These are phyloP conservation scores for Apophysomyces elegans DNA, from an alignment of 371 early-diverging fungal species.

Conservation along the genomic window DNA sequence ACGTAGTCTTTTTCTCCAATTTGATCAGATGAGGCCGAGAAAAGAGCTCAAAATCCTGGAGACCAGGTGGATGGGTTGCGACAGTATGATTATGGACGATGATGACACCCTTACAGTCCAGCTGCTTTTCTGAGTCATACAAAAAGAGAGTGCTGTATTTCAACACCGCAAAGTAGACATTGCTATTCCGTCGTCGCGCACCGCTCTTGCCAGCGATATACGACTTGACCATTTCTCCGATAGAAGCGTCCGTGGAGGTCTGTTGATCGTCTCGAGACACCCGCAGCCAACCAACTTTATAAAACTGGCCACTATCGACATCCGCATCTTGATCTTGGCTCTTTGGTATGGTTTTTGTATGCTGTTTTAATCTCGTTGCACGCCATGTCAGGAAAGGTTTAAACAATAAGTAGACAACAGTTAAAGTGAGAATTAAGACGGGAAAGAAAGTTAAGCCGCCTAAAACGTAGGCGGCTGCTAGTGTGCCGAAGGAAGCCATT, in stretches of 20 bases:
- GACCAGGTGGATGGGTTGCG: slow-evolving; percentile 61
- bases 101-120: slow-evolving; percentile 81
- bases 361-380: slow-evolving; percentile 2
- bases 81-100: slow-evolving; percentile 69
- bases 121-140: slow-evolving; percentile 82
- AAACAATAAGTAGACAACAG: slow-evolving; percentile 11
- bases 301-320: slow-evolving; percentile 21
- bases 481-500: slow-evolving; percentile 12
- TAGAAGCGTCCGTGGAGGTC: slow-evolving; percentile 30
- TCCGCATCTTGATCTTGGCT: slow-evolving; percentile 9
- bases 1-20: slow-evolving; percentile 25
- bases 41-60: slow-evolving; percentile 66
- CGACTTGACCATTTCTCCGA: slow-evolving; percentile 44
- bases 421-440: slow-evolving; percentile 19
- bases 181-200: slow-evolving; percentile 56
- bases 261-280: slow-evolving; percentile 45
- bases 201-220: slow-evolving; percentile 39
- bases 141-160: slow-evolving; percentile 80
- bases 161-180: slow-evolving; percentile 77
- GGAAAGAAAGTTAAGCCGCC: slow-evolving; percentile 58
- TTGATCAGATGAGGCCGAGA: slow-evolving; percentile 59
- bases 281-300: slow-evolving; percentile 58
- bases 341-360: slow-evolving; percentile 6
- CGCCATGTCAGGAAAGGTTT: slow-evolving; percentile 15
- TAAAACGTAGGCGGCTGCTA: slow-evolving; percentile 38